These are phyloP conservation scores for Magnaporthiopsis rhizophila DNA, from an alignment of 2,329 filamentous ascomycete species.

Conservation along the genomic window DNA sequence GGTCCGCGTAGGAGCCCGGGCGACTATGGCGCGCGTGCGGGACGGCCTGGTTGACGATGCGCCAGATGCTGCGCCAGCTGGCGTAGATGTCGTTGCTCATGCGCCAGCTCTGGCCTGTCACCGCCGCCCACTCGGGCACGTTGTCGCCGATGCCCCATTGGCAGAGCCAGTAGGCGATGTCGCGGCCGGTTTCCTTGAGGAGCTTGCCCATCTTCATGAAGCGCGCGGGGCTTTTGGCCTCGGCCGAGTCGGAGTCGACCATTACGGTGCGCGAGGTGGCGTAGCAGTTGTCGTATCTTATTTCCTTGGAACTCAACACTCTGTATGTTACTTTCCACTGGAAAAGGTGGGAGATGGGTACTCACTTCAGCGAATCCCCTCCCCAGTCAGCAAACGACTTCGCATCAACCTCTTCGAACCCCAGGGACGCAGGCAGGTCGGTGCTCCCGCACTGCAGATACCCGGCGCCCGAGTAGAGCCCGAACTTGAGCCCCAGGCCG, in stretches of 20 bases:
- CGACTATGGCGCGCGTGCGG: conserved; percentile 35
- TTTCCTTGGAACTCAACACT: too few species aligned
- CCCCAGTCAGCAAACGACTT: conserved; percentile 33
- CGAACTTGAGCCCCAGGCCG: conserved; percentile 38
- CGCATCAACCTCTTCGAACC: conserved; percentile 34
- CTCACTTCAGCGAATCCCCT: conserved; percentile 45
- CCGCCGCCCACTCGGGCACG: conserved; percentile 28
- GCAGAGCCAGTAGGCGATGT: conserved; percentile 41
- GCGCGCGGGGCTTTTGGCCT: conserved; percentile 29
- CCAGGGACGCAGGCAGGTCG: conserved; percentile 34
- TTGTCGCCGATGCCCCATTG: conserved; percentile 45
- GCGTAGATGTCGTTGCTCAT: conserved; percentile 48
- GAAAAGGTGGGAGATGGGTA: too few species aligned
- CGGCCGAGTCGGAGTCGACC: conserved; percentile 31
- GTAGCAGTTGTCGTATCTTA: conserved; percentile 44
- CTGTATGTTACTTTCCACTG: too few species aligned
- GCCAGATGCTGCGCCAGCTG: conserved; percentile 41
- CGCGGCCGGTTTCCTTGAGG: conserved; percentile 28
- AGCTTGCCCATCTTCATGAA: conserved; percentile 39
- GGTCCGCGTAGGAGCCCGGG: conserved; percentile 39
- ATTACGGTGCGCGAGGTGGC: conserved; percentile 31
- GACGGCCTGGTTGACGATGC: conserved; percentile 43
- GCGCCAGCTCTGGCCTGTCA: conserved; percentile 38
- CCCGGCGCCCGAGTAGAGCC: conserved; percentile 44
- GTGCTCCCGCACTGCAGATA: conserved; percentile 35